phyloP scores from a whole-genome alignment of 108 stramenopile genomes.

The Phaeodactylum tricornutum region DNA sequence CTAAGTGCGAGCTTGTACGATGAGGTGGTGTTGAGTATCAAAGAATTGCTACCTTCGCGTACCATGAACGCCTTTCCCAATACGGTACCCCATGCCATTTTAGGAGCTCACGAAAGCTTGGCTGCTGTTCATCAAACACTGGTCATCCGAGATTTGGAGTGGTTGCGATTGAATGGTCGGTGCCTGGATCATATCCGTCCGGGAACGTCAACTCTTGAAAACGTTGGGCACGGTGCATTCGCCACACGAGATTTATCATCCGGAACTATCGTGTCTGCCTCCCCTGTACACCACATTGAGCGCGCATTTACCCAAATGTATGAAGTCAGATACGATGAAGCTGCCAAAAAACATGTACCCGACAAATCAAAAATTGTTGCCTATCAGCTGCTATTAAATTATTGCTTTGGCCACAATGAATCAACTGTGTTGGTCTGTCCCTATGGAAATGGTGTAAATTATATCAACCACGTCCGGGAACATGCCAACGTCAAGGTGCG shows the following conservation, averaged over 20 bases:
- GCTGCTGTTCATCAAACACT: constrained; percentile 25
- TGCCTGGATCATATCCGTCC: constrained; percentile 46
- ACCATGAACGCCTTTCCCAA: constrained; percentile 20
- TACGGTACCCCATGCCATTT: constrained; percentile 1
- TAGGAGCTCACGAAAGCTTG: constrained; percentile 12
- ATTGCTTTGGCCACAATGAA: constrained; percentile 58
- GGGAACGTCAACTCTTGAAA: constrained; percentile 27
- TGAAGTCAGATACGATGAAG: constrained; percentile 16
- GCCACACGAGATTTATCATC: constrained; percentile 22
- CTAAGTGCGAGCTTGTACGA: constrained; percentile 11
- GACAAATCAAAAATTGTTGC: constrained; percentile 14
- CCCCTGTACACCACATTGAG: constrained; percentile 43
- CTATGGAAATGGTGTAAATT: constrained; percentile 41
- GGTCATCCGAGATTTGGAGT: constrained; percentile 22
- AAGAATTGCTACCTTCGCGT: constrained; percentile 10
- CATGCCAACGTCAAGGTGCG: constrained; percentile 45
- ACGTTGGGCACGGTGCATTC: constrained; percentile 68
- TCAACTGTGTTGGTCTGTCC: constrained; percentile 53
- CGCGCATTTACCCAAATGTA: constrained; percentile 31
- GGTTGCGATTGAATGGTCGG: constrained; percentile 16
- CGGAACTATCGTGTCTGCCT: constrained; percentile 35
- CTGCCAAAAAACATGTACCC: constrained; percentile 20
- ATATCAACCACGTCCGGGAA: constrained; percentile 48
- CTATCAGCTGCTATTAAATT: constrained; percentile 55
- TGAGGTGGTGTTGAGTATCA: constrained; percentile 6